Percentiles rank a stretch among this genome's conserved stretches.
Conservation (phyloP, 2,329 filamentous ascomycete species). For the Colletotrichum truncatum region DNA sequence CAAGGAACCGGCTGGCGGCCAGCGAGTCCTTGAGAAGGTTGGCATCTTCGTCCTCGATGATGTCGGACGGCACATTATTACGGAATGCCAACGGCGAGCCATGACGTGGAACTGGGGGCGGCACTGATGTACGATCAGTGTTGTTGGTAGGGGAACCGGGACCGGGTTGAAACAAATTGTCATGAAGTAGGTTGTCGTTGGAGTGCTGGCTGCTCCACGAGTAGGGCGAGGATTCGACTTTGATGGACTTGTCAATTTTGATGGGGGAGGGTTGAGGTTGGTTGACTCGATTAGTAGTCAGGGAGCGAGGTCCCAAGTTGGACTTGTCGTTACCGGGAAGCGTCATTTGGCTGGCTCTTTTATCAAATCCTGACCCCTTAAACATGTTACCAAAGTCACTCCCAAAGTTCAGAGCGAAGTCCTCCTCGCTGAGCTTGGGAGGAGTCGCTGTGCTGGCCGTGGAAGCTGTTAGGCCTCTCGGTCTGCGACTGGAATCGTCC, state of each 20-base stretch:
- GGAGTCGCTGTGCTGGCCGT: slow-evolving; percentile 63
- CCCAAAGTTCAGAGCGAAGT: slow-evolving; percentile 61
- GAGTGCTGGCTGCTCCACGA: slow-evolving; percentile 63
- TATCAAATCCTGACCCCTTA: slow-evolving; percentile 56
- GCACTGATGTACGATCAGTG: slow-evolving; percentile 42
- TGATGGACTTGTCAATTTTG: slow-evolving; percentile 54
- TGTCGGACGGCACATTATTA: slow-evolving; percentile 45
- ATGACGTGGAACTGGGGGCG: slow-evolving; percentile 52
- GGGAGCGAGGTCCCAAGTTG: slow-evolving; percentile 48
- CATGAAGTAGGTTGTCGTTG: slow-evolving; percentile 55
- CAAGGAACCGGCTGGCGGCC: slow-evolving; percentile 57
- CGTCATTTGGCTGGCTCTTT: slow-evolving; percentile 61
- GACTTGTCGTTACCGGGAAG: slow-evolving; percentile 47
- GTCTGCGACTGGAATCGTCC: slow-evolving; percentile 42
- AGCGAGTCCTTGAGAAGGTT: slow-evolving; percentile 62
- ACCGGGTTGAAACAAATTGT: slow-evolving; percentile 55
- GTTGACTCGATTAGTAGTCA: slow-evolving; percentile 55
- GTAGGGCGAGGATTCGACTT: slow-evolving; percentile 55
- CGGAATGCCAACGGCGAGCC: slow-evolving; percentile 40
- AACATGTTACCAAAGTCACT: slow-evolving; percentile 68
- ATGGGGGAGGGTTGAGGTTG: slow-evolving; percentile 55
- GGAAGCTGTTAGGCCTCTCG: slow-evolving; percentile 63
- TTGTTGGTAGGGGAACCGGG: slow-evolving; percentile 39
- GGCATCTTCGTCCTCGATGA: slow-evolving; percentile 61
- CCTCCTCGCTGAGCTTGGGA: slow-evolving; percentile 53